Evolutionary conservation across 2,329 filamentous ascomycete genomes (phyloP), one percentile per base, ranked within the genome.

Genomic region (Phymatotrichopsis omnivora): DNA sequence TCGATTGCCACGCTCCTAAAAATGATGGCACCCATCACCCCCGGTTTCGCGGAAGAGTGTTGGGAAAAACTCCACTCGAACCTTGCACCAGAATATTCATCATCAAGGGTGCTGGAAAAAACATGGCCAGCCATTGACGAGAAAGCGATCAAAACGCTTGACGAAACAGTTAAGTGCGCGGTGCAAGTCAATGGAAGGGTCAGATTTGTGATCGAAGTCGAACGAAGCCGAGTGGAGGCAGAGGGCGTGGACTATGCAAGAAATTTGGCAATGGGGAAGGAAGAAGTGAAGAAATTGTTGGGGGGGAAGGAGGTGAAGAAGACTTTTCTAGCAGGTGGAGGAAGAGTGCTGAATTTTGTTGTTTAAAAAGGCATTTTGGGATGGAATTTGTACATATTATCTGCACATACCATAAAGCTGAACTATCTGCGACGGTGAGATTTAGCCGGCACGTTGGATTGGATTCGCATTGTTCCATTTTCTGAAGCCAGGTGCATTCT

Each of bases 171-270:
- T 5, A 47, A 49, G 32, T 82, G 77, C 53, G 80, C 80, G 0
- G 77, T 93, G 12, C 81, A 86, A 58, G 65, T 93, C 51, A 85
- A 93, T 59, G 85, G 85, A n/a, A 86, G 81, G 62, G 63, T 83
- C 52, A 76, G 76, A 28, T 80, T 80, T 51, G 74, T 74, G 1
- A 71, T 80, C n/a, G 68, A 78, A 19, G 69, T 75, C 1, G 68
- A 69, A 22, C 29, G 23, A 38, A 31, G 23, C 20, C 30, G 22
- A 8, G n/a, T 35, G 31, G 38, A 34, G 7, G 66, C 70, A 32
- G 62, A 70, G 3, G 62, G 62, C 1, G 57, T 75, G 20, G 56
- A 61, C 20, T 85, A 77, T 72, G 67, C 87, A 34, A 65, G 80
- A 2, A 64, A 65, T 3, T 68, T 75, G 53, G 71, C 91, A 5